Conservation (phyloP, 305 asterid genomes). For the Ilex paraguariensis region DNA sequence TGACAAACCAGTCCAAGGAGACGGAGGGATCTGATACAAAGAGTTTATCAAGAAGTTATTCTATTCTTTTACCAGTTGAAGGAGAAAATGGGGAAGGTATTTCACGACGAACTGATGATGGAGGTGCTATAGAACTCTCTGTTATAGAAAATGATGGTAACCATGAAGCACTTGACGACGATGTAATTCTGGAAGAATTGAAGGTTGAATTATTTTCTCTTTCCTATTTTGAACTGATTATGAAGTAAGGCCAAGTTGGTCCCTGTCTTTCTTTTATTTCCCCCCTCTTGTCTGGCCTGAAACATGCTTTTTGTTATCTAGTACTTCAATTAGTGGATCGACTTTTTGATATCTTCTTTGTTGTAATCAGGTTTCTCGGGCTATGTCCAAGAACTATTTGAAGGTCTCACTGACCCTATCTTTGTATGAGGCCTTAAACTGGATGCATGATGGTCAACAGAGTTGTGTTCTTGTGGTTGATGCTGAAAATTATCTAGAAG, state of each 20-base stretch:
- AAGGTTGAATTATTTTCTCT: slow-evolving; percentile 43
- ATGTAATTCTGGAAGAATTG: slow-evolving; percentile 57
- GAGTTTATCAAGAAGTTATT: slow-evolving; percentile 52
- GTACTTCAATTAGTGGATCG: too few relatives aligned
- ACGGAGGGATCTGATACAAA: slow-evolving; percentile 42
- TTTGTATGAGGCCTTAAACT: slow-evolving; percentile 59
- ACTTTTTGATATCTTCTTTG: slow-evolving; percentile 4
- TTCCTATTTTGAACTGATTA: slow-evolving; percentile 10
- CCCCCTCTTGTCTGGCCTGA: neutral
- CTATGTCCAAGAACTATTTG: slow-evolving; percentile 63
- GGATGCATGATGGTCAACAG: slow-evolving; percentile 71
- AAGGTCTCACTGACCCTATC: slow-evolving; percentile 58
- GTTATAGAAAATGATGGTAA: slow-evolving; percentile 35
- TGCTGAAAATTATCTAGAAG: slow-evolving; percentile 67
- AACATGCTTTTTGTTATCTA: neutral
- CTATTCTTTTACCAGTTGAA: slow-evolving; percentile 57
- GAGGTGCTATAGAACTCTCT: slow-evolving; percentile 70
- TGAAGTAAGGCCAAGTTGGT: slow-evolving; percentile 15
- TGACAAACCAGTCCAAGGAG: slow-evolving; percentile 75
- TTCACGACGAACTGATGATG: slow-evolving; percentile 43
- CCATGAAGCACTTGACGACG: slow-evolving; percentile 47
- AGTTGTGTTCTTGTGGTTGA: slow-evolving; percentile 69
- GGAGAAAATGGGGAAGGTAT: slow-evolving; percentile 40
- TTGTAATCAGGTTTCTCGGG: slow-evolving; percentile 70
- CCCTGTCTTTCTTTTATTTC: slow-evolving; percentile 5